Evolutionary conservation across 352 stramenopile genomes (phyloP).

Genomic region (Phytophthora hybrid): DNA sequence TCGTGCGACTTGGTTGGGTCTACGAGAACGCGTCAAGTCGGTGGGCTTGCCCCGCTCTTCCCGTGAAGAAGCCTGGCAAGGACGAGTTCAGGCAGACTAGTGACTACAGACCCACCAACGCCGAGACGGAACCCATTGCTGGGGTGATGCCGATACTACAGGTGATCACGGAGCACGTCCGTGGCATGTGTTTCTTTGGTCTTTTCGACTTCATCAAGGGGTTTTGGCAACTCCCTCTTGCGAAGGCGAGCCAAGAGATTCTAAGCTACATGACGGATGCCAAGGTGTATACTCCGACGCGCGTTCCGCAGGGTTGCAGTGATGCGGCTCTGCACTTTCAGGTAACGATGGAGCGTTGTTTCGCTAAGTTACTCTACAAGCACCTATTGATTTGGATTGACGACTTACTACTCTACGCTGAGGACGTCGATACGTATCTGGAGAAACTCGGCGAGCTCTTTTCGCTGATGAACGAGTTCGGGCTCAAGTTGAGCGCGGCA

Average conservation of each 20-base stretch:
- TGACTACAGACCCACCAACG: conserved; percentile 16
- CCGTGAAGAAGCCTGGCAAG: conserved; percentile 2
- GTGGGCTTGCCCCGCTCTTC: conserved; percentile 12
- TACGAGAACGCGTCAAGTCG: conserved; percentile 12
- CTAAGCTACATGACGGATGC: conserved; percentile 30
- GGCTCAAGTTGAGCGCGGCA: conserved; percentile 32
- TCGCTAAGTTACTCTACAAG: conserved; percentile 15
- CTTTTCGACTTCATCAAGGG: conserved; percentile 16
- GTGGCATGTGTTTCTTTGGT: conserved; percentile 9
- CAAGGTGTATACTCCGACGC: conserved; percentile 24
- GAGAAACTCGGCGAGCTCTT: conserved; percentile 32
- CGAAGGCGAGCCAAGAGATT: conserved; percentile 10
- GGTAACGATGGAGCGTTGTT: conserved; percentile 12
- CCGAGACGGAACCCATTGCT: conserved; percentile 5
- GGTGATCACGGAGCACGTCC: conserved; percentile 6
- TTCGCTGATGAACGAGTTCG: conserved; percentile 24
- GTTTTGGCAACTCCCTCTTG: background rate
- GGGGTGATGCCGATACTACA: conserved; percentile 8
- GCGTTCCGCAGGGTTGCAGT: conserved; percentile 27
- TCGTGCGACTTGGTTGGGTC: conserved; percentile 13
- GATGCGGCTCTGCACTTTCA: conserved; percentile 21
- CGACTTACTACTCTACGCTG: conserved; percentile 38
- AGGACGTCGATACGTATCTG: conserved; percentile 30
- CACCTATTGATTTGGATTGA: conserved; percentile 44
- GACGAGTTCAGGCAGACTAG: background rate